Evolutionary conservation across 345 rosid genomes (phyloP).

Genomic region (Tarenaya hassleriana): DNA sequence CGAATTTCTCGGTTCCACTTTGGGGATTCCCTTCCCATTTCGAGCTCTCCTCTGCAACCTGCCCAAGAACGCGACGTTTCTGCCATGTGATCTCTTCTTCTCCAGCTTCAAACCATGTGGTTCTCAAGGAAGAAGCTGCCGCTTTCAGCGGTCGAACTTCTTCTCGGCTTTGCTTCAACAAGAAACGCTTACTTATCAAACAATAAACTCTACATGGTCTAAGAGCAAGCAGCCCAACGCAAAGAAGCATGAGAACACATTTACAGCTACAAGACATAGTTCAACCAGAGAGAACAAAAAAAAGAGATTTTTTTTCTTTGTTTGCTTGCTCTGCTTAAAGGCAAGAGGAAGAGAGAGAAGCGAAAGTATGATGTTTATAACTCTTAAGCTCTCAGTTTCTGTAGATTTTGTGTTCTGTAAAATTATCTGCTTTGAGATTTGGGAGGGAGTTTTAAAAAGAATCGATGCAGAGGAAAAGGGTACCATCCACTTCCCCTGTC

Average conservation of each 20-base stretch:
- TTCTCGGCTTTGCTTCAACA: no score
- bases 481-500: conserved; percentile 12
- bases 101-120: conserved; percentile 16
- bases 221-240: conserved; percentile 35
- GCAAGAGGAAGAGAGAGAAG: conserved; percentile 22
- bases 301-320: conserved; percentile 19
- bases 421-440: no score
- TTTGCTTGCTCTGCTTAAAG: conserved; percentile 29
- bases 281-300: conserved; percentile 24
- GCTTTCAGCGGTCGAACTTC: no score
- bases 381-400: no score
- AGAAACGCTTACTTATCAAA: conserved; percentile 29
- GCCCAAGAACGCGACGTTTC: conserved; percentile 31
- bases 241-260: conserved; percentile 35
- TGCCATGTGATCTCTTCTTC: conserved; percentile 14
- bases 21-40: conserved; percentile 28
- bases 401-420: no score
- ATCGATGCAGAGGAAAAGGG: no score
- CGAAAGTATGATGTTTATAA: no score
- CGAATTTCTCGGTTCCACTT: no score
- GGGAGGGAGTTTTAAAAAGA: no score
- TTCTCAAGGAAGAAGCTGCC: conserved; percentile 30
- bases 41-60: conserved; percentile 23
- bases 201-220: conserved; percentile 30
- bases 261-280: conserved; percentile 33